Conservation (phyloP, 2,329 filamentous ascomycete species). For the Lecanoromycetidae sp. region DNA sequence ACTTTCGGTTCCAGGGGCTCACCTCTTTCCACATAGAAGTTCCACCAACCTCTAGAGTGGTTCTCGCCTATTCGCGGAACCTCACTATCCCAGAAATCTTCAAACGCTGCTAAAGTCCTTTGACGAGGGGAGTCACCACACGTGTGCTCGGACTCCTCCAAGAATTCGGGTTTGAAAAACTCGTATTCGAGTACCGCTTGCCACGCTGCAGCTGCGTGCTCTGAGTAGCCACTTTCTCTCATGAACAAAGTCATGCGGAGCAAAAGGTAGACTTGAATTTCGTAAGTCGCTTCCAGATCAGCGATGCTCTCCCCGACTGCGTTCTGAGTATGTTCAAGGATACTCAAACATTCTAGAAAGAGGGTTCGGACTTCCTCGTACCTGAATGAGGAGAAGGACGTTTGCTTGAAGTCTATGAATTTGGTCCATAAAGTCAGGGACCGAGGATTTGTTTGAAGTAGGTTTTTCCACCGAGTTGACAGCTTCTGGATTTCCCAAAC, state of each 20-base stretch:
- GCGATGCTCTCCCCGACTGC: conserved; percentile 17
- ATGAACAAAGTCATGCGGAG: conserved; percentile 63
- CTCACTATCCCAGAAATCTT: conserved; percentile 74
- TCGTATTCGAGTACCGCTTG: conserved; percentile 67
- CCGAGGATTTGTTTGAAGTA: conserved; percentile 43
- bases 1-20: conserved; percentile 10
- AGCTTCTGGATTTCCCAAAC: conserved; percentile 58
- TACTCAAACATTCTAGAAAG: conserved; percentile 46
- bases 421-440: conserved; percentile 59
- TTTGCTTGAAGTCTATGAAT: conserved; percentile 60
- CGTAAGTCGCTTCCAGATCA: conserved; percentile 22
- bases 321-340: conserved; percentile 25
- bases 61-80: conserved; percentile 64
- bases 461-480: conserved; percentile 52
- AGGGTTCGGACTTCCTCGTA: conserved; percentile 53
- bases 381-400: conserved; percentile 52
- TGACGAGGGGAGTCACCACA: background rate
- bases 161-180: conserved; percentile 42
- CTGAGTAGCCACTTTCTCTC: conserved; percentile 63
- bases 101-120: conserved; percentile 36
- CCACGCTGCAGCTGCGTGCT: conserved; percentile 68
- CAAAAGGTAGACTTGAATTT: conserved; percentile 55
- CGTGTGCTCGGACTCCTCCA: conserved; percentile 18
- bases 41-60: conserved; percentile 56
- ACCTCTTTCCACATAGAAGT: background rate